Conservation (phyloP, 495 filamentous ascomycete species). For the Penicillium roqueforti region DNA sequence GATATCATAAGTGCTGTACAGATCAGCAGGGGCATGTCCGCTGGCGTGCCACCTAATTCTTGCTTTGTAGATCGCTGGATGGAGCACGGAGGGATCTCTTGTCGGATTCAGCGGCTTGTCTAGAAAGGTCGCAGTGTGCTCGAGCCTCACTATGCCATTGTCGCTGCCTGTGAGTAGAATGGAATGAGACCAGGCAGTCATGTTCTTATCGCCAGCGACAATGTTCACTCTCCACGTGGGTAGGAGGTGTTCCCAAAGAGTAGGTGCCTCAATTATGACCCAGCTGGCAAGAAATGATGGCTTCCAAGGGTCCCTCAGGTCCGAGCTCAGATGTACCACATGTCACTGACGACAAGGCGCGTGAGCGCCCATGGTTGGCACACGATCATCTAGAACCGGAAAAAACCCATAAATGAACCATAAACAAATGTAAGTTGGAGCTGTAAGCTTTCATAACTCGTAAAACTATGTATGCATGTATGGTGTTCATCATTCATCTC, state of each 20-base stretch:
- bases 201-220: not conserved
- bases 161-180: not conserved
- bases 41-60: not conserved
- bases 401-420: not conserved
- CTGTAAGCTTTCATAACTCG: conserved; percentile 16
- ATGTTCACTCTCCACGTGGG: not conserved
- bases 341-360: not conserved
- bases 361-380: not conserved
- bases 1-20: not conserved
- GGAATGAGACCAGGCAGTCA: not conserved
- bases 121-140: not conserved
- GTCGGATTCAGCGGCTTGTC: not conserved
- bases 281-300: not conserved
- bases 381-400: not conserved
- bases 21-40: conserved; percentile 1
- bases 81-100: not conserved
- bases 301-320: not conserved
- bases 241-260: not conserved
- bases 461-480: conserved; percentile 14
- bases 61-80: not conserved
- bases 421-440: conserved; percentile 2
- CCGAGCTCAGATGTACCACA: not conserved
- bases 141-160: not conserved
- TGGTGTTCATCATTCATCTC: conserved; percentile 9
- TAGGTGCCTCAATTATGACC: not conserved